Evolutionary conservation across 2,329 filamentous ascomycete species (phyloP).

Genomic region (Erysiphe pulchra): DNA sequence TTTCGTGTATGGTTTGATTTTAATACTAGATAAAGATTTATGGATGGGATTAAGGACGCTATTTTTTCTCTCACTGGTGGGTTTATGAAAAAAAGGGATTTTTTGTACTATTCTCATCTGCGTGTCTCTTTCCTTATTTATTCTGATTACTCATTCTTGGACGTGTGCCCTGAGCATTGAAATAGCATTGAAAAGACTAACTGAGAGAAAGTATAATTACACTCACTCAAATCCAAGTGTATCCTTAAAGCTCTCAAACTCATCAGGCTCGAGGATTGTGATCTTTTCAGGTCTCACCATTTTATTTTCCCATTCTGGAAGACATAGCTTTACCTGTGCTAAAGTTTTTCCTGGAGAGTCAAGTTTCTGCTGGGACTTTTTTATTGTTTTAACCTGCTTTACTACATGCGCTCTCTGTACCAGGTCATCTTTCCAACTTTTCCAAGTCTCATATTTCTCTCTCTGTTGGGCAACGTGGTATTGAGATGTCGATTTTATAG

Average conservation of each 20-base stretch:
- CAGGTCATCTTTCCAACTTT: conserved; percentile 28
- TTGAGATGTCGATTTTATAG: conserved; percentile 33
- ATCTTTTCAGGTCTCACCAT: conserved; percentile 8
- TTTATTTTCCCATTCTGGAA: conserved; percentile 10
- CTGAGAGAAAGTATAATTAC: no score
- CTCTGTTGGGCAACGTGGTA: conserved; percentile 39
- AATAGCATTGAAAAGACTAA: no score
- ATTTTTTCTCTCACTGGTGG: no score
- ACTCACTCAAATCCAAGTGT: conserved; percentile 12
- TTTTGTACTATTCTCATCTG: no score
- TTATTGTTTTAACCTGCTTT: background rate
- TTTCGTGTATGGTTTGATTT: no score
- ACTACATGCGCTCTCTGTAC: conserved; percentile 24
- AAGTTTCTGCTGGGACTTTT: conserved; percentile 4
- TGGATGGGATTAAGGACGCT: no score
- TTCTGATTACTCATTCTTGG: no score
- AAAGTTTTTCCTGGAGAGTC: conserved; percentile 5
- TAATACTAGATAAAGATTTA: no score
- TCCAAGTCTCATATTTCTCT: conserved; percentile 39
- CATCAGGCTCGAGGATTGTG: conserved; percentile 11
- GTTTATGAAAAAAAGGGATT: no score
- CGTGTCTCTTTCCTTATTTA: no score
- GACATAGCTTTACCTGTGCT: conserved; percentile 9
- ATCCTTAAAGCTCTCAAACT: conserved; percentile 11
- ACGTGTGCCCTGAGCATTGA: no score